Evolutionary conservation across 2,329 filamentous ascomycete genomes (phyloP), one percentile per base, ranked within the genome.

Genomic region (Epichloe scottii): DNA sequence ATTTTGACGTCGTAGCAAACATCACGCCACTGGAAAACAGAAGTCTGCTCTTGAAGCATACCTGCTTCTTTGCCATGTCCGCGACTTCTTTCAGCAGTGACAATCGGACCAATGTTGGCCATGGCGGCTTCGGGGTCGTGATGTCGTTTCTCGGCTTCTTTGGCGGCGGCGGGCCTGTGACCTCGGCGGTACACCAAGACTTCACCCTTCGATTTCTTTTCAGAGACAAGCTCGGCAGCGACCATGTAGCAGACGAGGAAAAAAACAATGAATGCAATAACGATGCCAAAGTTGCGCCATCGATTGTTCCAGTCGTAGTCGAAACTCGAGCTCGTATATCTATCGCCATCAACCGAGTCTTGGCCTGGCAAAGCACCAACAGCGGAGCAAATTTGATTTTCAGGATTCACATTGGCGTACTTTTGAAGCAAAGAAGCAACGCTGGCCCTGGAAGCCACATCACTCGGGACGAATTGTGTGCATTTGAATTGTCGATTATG

Each of bases 1-100:
- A 95, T 89, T 66, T 87, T 84, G 65, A 82, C 73, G 53, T 82
- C 76, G 60, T 79, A 95, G 69, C 84, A 89, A 2, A 95, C 84
- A 58, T 91, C 76, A 56, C 83, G 78, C 89, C 89, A 95, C 62
- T 89, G 85, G 73, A 94, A 94, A 54, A 90, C 80, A 21, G 86
- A 85, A 4, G 80, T 88, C 62, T 88, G 83, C 56, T 65, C 56
- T 58, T 72, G 65, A 2, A 77, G 62, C 37, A 70, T 72, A 41
- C 66, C 71, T 4, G 53, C 60, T 49, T 70, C 64, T 58, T 73
- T 71, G 41, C 67, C 62, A 33, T 59, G 60, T 51, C 59, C 61
- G 11, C 62, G 61, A 30, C 64, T 66, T 33, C 67, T 67, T 45
- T 71, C 68, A n/a, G 72, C 67, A 7, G 74, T 76, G 14, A 71